A percentile compares a stretch with the other conserved stretches of the same genome.
These are phyloP conservation scores for Hypsizygus marmoreus DNA, from an alignment of 768 basidiomycete species.

Conservation along the genomic window DNA sequence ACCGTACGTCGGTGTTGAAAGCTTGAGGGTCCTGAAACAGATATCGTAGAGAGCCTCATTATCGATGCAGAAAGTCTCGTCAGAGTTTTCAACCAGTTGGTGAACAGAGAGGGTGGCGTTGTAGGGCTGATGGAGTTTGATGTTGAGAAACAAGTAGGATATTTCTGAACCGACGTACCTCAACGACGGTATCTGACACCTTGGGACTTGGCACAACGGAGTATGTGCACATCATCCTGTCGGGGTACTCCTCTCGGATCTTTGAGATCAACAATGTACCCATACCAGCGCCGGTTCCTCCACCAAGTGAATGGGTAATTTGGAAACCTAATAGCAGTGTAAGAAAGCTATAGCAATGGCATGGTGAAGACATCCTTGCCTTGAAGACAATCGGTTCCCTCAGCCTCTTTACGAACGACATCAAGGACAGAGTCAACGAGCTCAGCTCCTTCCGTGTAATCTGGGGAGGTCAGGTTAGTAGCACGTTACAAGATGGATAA, in stretches of 20 bases:
- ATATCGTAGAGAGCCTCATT: conserved; percentile 99
- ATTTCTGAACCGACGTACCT: conserved; percentile 46
- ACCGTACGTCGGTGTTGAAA: conserved; percentile 93
- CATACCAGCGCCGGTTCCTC: conserved; percentile 99
- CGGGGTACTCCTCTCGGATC: conserved; percentile 98
- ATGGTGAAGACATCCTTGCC: conserved; percentile 48
- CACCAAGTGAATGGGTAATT: conserved; percentile 97
- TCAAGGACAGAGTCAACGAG: conserved; percentile 97
- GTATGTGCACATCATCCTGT: conserved; percentile 99
- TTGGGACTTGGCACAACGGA: conserved; percentile 97
- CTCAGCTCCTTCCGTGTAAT: conserved; percentile 96
- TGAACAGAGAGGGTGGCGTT: conserved; percentile 98
- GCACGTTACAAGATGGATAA: not conserved
- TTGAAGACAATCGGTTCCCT: conserved; percentile 95
- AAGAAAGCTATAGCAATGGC: conserved; percentile 1
- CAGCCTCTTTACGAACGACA: conserved; percentile 98
- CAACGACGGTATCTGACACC: conserved; percentile 98
- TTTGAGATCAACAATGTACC: conserved; percentile 98
- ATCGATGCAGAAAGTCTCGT: conserved; percentile 99
- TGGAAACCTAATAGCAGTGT: conserved; percentile 75
- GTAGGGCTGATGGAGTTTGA: conserved; percentile 69
- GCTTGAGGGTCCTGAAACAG: conserved; percentile 97
- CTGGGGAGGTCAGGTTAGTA: conserved; percentile 33
- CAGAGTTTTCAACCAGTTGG: conserved; percentile 99
- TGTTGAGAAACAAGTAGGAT: not conserved